These are phyloP conservation scores for Leishmania gerbilli DNA, from an alignment of 208 protist species.

Conservation along the genomic window DNA sequence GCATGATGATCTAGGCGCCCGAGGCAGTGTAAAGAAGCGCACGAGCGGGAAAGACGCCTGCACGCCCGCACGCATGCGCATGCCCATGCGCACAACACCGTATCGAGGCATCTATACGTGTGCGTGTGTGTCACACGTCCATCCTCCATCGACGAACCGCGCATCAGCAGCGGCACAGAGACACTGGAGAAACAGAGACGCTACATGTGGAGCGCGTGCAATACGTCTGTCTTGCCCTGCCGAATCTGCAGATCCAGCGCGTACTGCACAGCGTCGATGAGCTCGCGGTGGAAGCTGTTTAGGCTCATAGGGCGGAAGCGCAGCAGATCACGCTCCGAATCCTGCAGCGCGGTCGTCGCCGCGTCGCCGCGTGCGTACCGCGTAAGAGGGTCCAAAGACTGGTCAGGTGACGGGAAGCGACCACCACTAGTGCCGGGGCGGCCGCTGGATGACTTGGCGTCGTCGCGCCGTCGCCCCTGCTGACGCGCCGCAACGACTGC, in stretches of 20 bases:
- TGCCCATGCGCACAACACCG: not conserved
- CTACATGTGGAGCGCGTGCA: slow-evolving; percentile 54
- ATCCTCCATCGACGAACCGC: not conserved
- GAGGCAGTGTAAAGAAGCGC: not conserved
- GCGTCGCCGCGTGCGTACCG: not conserved
- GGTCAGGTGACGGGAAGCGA: not conserved
- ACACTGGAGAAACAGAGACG: not conserved
- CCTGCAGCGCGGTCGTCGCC: slow-evolving; percentile 19
- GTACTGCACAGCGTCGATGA: slow-evolving; percentile 61
- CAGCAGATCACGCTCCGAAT: slow-evolving; percentile 47
- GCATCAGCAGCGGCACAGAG: not conserved
- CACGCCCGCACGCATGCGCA: not conserved
- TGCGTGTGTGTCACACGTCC: not conserved
- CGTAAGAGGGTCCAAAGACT: not conserved
- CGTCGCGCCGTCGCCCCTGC: not conserved
- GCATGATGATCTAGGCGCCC: slow-evolving; percentile 2
- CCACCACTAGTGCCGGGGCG: not conserved
- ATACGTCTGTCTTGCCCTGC: slow-evolving; percentile 42
- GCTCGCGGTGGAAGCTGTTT: slow-evolving; percentile 69
- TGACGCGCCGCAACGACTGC: slow-evolving; percentile 12
- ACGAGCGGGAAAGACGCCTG: not conserved
- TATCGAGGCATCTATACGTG: not conserved
- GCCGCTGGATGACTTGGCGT: not conserved
- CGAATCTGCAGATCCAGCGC: slow-evolving; percentile 59
- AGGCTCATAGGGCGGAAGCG: slow-evolving; percentile 62